Percentiles rank a stretch among this genome's conserved stretches.
phyloP scores from a whole-genome alignment of 2,329 filamentous ascomycete genomes.

The Huntiella decipiens region DNA sequence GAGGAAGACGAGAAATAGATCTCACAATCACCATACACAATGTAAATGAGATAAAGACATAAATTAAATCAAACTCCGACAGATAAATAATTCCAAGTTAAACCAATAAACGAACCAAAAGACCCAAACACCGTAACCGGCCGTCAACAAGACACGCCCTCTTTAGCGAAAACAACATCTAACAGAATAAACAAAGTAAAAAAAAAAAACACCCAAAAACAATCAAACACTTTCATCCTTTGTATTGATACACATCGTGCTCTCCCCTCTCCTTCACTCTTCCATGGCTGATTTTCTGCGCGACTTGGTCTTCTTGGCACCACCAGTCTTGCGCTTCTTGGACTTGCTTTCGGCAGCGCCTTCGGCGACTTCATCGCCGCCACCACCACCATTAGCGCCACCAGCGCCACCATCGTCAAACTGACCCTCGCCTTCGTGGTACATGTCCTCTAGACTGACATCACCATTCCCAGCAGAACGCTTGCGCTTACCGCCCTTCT shows the following conservation, averaged over 20 bases:
- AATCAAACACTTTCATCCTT: not conserved
- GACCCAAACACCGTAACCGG: too few relatives aligned
- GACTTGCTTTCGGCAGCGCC: constrained; percentile 28
- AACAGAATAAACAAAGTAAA: constrained; percentile 1
- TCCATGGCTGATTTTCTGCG: not conserved
- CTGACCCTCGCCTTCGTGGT: constrained; percentile 98
- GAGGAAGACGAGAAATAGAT: not conserved
- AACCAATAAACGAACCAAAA: too few relatives aligned
- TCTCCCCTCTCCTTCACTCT: not conserved
- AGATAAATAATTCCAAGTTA: too few relatives aligned
- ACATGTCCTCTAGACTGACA: constrained; percentile 84
- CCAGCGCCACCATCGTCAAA: constrained; percentile 74
- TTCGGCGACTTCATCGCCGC: constrained; percentile 63
- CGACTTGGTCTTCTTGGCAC: constrained; percentile 36
- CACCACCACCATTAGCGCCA: constrained; percentile 49
- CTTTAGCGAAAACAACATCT: not conserved
- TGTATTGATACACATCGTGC: not conserved
- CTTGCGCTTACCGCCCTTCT: constrained; percentile 37
- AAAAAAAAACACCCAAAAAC: not conserved
- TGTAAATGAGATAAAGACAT: too few relatives aligned
- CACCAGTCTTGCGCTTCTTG: constrained; percentile 36
- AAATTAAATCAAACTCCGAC: too few relatives aligned
- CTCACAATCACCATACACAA: too few relatives aligned
- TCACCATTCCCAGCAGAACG: constrained; percentile 19
- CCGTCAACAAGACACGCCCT: too few relatives aligned